These are phyloP conservation scores for Betula pendula DNA, from an alignment of 306 rosid species.

Conservation along the genomic window DNA sequence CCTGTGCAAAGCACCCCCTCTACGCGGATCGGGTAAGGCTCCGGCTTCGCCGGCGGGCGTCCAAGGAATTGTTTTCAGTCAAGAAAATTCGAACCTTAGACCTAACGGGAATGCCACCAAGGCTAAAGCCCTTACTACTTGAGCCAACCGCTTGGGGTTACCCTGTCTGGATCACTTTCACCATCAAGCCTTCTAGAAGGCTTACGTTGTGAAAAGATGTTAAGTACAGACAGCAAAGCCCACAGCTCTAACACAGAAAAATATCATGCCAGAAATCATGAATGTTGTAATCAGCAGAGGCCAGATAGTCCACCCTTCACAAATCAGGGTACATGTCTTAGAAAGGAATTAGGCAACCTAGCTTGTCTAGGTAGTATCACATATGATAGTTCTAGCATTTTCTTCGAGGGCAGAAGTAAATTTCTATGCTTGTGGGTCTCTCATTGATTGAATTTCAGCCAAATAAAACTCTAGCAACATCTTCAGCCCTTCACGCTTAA, in stretches of 20 bases:
- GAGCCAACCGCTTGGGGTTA: too few relatives aligned
- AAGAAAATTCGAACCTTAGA: too few relatives aligned
- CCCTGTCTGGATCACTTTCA: neutral
- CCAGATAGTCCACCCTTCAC: neutral
- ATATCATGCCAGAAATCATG: too few relatives aligned
- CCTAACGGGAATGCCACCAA: too few relatives aligned
- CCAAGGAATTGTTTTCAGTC: too few relatives aligned
- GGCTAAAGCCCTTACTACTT: too few relatives aligned
- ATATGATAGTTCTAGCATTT: neutral
- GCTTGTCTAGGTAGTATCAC: neutral
- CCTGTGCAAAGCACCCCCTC: too few relatives aligned
- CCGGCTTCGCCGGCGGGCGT: too few relatives aligned
- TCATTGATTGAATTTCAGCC: neutral
- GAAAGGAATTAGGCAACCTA: neutral
- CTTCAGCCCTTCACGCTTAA: neutral
- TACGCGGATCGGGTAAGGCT: too few relatives aligned
- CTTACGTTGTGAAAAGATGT: neutral
- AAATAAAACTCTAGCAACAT: neutral
- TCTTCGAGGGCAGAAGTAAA: neutral
- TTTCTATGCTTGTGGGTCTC: neutral
- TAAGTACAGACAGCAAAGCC: neutral
- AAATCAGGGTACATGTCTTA: neutral
- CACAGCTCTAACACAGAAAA: neutral
- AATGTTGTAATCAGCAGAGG: neutral
- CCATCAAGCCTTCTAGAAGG: neutral